Evolutionary conservation across 371 early-diverging fungal genomes (phyloP), one percentile per base, ranked within the genome.

Genomic region (Syncephalastrum monosporum): DNA sequence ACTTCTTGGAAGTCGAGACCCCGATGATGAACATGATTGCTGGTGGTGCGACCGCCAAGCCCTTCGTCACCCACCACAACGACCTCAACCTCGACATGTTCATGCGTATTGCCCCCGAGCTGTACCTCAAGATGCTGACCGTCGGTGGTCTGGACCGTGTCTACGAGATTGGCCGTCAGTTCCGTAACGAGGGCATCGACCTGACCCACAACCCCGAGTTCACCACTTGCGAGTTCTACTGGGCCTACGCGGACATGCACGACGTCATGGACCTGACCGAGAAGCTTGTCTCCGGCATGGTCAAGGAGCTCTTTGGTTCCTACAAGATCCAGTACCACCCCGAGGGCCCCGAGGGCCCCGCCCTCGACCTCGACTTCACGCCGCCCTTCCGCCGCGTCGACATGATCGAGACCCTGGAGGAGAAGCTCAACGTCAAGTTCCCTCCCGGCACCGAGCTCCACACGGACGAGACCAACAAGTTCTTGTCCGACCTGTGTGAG

Each of bases 191-290:
- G 82, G 82, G 73, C 49, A 99, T 99, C 65, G 99, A 99, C 81
- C 77, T 98, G 74, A 99, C 99, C 42, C 99, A 99, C 87, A 99
- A 99, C 86, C 99, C 99, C 55, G 99, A 99, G 81, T 99, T 99
- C 38, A 33, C 38, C 10, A 33, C 38, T 10, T 59, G 70, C 60
- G 99, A 99, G 83, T 98, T 98, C 81, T 99, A 99, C 83, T 95
- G 96, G 98, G 99, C 99, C 14, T 99, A 99, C 77, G 98, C 99
- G 42, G 99, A 99, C 82, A 88, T 95, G 82, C 84, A 91, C 65
- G 99, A 99, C 72, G 71, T 99, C 57, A 93, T 99, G 91, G 83
- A 93, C 42, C 89, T 99, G 72, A 97, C 98, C 60, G 99, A 99
- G 77, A 79, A 88, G 23, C 71, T 99, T 57, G 47, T 99, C 6